These are phyloP conservation scores for Mycosphaerelloides madeirae DNA, from an alignment of 2,329 filamentous ascomycete genomes.

Conservation along the genomic window DNA sequence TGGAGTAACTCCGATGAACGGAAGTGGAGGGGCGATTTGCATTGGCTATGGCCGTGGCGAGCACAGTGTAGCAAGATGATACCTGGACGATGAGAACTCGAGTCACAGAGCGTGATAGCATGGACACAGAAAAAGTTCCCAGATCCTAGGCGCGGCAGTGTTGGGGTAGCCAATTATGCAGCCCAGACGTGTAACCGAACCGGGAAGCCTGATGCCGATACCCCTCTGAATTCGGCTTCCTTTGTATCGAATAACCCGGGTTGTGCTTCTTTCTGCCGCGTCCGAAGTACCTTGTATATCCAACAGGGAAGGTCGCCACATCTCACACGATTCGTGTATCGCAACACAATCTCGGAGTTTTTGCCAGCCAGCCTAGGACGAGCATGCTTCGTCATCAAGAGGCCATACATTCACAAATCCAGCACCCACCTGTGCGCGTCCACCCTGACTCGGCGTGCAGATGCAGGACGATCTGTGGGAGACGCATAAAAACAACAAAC, in stretches of 20 bases:
- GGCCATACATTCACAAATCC: too few relatives aligned
- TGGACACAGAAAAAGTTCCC: neutral
- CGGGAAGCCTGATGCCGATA: too few relatives aligned
- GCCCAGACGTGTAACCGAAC: neutral
- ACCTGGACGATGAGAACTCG: neutral
- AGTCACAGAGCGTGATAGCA: slow-evolving; percentile 4
- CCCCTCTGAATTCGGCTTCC: neutral
- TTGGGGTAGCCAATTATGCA: neutral
- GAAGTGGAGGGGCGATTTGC: neutral
- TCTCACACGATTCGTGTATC: neutral
- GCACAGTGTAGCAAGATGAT: neutral
- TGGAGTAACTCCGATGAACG: slow-evolving; percentile 12
- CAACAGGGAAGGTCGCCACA: neutral
- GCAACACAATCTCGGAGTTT: neutral
- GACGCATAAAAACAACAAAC: too few relatives aligned
- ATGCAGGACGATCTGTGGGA: too few relatives aligned
- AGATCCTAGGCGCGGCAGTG: slow-evolving; percentile 2
- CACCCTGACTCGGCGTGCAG: too few relatives aligned
- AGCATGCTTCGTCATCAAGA: slow-evolving; percentile 1
- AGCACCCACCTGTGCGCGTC: too few relatives aligned
- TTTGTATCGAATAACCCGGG: neutral
- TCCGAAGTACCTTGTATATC: too few relatives aligned
- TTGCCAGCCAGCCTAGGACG: neutral
- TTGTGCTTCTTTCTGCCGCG: too few relatives aligned
- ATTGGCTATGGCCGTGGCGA: neutral